Percentiles rank a stretch among this genome's conserved stretches.
Conservation (phyloP, 208 protist genomes). For the Porcisia hertigi region DNA sequence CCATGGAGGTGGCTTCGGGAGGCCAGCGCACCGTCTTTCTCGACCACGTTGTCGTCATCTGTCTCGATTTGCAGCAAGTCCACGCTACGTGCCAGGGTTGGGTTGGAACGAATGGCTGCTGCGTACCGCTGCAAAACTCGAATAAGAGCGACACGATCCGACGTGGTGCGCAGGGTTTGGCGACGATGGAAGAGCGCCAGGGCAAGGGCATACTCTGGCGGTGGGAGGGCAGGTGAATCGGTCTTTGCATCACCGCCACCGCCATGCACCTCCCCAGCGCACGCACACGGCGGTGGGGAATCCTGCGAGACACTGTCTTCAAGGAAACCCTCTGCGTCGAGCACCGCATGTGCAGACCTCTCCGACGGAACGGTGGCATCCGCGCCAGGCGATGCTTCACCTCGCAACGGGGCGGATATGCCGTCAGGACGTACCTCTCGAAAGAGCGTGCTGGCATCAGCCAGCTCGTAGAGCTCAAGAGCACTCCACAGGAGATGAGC, state of each 20-base stretch:
- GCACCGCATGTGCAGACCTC: neutral
- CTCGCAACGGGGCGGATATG: neutral
- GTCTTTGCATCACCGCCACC: neutral
- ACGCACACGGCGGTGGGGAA: neutral
- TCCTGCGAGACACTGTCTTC: too few relatives aligned
- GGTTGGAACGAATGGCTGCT: constrained; percentile 11
- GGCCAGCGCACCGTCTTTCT: neutral
- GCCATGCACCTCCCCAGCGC: neutral
- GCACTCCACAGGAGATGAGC: constrained; percentile 24
- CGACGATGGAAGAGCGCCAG: constrained; percentile 20
- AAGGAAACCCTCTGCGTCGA: neutral
- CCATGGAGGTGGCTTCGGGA: neutral
- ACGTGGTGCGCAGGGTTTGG: constrained; percentile 18
- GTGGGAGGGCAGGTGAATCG: constrained; percentile 2
- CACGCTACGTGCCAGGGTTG: neutral
- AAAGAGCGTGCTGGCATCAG: constrained; percentile 6
- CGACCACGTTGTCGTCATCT: neutral
- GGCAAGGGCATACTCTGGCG: constrained; percentile 12
- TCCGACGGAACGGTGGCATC: neutral
- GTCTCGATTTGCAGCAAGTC: constrained; percentile 7
- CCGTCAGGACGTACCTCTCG: constrained; percentile 5
- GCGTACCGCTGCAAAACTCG: constrained; percentile 16
- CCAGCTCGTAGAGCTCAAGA: constrained; percentile 26
- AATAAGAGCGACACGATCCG: constrained; percentile 13
- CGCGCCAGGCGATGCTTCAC: neutral